A percentile compares a stretch with the other conserved stretches of the same genome.
Evolutionary conservation across 2,329 filamentous ascomycete species (phyloP).

Genomic region (Tympanopsis confertula): DNA sequence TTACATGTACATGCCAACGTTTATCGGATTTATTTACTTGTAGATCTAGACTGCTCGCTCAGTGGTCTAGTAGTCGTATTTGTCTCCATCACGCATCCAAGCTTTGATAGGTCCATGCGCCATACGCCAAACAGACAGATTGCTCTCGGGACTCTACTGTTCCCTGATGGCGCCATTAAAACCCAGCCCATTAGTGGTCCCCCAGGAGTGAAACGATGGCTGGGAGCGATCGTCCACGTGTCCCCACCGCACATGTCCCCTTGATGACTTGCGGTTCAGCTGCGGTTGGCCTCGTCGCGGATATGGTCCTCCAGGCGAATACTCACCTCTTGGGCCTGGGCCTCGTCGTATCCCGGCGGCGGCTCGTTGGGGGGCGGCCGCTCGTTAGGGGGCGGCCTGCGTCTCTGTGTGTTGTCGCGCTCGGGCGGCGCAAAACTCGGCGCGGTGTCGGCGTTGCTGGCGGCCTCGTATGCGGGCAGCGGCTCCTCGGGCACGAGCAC

Average conservation of each 20-base stretch:
- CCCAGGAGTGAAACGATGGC: neutral
- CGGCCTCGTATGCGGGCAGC: conserved; percentile 73
- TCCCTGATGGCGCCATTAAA: too few relatives aligned
- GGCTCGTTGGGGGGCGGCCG: conserved; percentile 55
- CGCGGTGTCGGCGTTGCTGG: conserved; percentile 12
- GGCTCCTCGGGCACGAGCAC: conserved; percentile 70
- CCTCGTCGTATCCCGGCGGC: conserved; percentile 84
- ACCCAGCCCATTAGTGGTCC: too few relatives aligned
- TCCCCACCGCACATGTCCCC: conserved; percentile 4
- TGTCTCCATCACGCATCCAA: too few relatives aligned
- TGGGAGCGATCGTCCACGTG: conserved; percentile 1
- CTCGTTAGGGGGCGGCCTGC: conserved; percentile 13
- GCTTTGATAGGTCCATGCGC: too few relatives aligned
- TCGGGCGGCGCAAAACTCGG: conserved; percentile 9
- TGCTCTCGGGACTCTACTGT: too few relatives aligned
- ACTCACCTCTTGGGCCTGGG: conserved; percentile 59
- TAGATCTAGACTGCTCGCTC: conserved; percentile 1
- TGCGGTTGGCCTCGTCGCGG: conserved; percentile 60
- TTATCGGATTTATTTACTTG: conserved; percentile 1
- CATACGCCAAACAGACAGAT: too few relatives aligned
- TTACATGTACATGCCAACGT: conserved; percentile 2
- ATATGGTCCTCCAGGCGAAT: conserved; percentile 57
- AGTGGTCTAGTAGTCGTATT: too few relatives aligned
- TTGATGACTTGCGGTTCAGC: conserved; percentile 19
- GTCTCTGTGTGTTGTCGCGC: conserved; percentile 7